Evolutionary conservation across 208 protist genomes (phyloP), one percentile per base, ranked within the genome.

Genomic region (Blastocrithidia nonstop): DNA sequence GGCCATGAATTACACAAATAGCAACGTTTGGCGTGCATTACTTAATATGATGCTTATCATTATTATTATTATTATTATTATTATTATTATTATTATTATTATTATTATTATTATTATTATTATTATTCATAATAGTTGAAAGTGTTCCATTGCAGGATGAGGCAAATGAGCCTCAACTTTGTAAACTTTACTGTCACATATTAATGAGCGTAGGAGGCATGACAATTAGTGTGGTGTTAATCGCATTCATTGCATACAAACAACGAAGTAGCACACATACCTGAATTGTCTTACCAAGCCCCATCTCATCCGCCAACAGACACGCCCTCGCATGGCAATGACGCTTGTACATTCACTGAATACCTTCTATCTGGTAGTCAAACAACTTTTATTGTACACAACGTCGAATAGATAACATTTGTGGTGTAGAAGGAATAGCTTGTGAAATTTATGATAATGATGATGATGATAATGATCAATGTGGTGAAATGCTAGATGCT

Each of bases 241-340:
- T 59, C n/a, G 44, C 21, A 19, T 69, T 45, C 15, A 65, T 54
- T 11, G 15, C 39, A 27, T 88, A 81, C 3, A 99, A 63, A 3
- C 59, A 57, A 1, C 76, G 77, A 9, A 98, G 57, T 49, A 98
- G 97, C 13, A 69, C 51, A 24, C 81, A 66, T 15, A 97, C 74
- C 50, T 98, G 94, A 5, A 99, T 70, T 0, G 97, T 99, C 75
- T 99, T 99, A 22, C 92, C 90, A 40, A 96, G 80, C 7, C 90
- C 83, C 84, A 97, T 97, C 69, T 98, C 95, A 62, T 98, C 95
- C 27, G 94, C 96, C n/a, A 98, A 50, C 9, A 98, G 88, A 35
- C 95, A 95, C 36, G 93, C 95, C 37, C 81, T 73, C 6, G 76
- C 69, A 32, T 93, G 89, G 38, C 60, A 47, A 48, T 98, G 94